A percentile compares a stretch with the other conserved stretches of the same genome.
These are phyloP conservation scores for Sporothrix sp. DNA, from an alignment of 2,329 filamentous ascomycete genomes.

Conservation along the genomic window DNA sequence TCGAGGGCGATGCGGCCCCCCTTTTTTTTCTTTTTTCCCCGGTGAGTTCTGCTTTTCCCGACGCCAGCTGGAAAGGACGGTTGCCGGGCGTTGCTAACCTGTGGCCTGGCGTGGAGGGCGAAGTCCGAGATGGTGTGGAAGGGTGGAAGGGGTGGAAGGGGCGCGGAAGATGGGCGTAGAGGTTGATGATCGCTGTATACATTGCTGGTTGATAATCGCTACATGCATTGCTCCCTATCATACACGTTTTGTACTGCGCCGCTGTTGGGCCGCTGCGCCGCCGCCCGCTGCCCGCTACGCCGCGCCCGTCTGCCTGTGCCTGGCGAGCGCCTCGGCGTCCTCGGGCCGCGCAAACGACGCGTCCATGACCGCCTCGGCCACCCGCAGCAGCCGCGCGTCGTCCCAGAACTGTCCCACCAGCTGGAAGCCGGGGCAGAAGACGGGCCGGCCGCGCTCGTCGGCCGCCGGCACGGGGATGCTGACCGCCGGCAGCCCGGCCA, in stretches of 20 bases:
- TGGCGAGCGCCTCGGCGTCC: conserved; percentile 9
- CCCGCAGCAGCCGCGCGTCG: conserved; percentile 52
- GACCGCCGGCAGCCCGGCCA: conserved; percentile 82
- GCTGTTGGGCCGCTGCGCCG: too few relatives aligned
- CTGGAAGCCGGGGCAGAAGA: conserved; percentile 53
- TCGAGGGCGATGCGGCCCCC: conserved; percentile 18
- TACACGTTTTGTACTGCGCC: background rate
- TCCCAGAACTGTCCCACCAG: conserved; percentile 75
- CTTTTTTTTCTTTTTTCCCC: conserved; percentile 12
- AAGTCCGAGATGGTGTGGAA: background rate
- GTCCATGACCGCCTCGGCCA: conserved; percentile 40
- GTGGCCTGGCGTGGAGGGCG: background rate
- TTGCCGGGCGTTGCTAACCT: conserved; percentile 14
- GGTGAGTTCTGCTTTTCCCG: conserved; percentile 14
- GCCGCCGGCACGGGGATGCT: conserved; percentile 58
- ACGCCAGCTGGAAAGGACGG: conserved; percentile 8
- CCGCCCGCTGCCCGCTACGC: background rate
- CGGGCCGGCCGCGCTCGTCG: background rate
- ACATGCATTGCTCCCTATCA: background rate
- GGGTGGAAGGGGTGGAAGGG: background rate
- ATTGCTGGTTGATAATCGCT: too few relatives aligned
- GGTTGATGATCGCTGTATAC: too few relatives aligned
- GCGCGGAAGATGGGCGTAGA: background rate
- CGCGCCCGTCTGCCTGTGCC: conserved; percentile 9
- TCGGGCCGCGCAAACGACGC: conserved; percentile 10